phyloP scores from a whole-genome alignment of 2,329 filamentous ascomycete species.

The Paecilomyces sp. region DNA sequence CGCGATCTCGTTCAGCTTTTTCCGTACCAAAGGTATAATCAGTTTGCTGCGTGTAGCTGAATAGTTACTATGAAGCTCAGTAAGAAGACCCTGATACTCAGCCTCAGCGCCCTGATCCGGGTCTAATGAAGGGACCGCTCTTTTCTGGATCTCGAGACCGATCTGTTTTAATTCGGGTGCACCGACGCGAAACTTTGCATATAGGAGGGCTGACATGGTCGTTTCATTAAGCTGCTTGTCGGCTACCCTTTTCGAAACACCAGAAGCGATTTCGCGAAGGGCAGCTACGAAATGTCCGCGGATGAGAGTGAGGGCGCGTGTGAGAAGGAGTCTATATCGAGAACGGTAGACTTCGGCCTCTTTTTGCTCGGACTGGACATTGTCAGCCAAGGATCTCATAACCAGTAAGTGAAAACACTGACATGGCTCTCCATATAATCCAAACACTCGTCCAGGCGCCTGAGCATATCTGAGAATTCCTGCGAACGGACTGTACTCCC shows the following conservation, averaged over 20 bases:
- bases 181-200: conserved; percentile 63
- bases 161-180: conserved; percentile 60
- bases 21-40: conserved; percentile 55
- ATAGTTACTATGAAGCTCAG: conserved; percentile 58
- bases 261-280: conserved; percentile 56
- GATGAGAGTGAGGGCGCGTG: conserved; percentile 59
- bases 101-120: conserved; percentile 52
- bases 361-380: conserved; percentile 63
- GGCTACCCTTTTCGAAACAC: conserved; percentile 56
- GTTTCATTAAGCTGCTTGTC: conserved; percentile 64
- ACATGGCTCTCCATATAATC: conserved; percentile 87
- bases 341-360: conserved; percentile 84
- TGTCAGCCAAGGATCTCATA: not conserved
- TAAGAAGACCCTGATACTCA: conserved; percentile 60
- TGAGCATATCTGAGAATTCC: conserved; percentile 81
- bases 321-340: conserved; percentile 75
- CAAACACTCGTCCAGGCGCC: conserved; percentile 81
- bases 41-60: conserved; percentile 52
- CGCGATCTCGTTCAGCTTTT: conserved; percentile 50
- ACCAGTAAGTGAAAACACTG: conserved; percentile 21
- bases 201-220: conserved; percentile 62
- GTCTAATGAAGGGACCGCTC: conserved; percentile 54
- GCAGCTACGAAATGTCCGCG: conserved; percentile 59
- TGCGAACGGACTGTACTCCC: conserved; percentile 76
- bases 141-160: conserved; percentile 61